phyloP scores from a whole-genome alignment of 345 rosid genomes.

The Salix viminalis region DNA sequence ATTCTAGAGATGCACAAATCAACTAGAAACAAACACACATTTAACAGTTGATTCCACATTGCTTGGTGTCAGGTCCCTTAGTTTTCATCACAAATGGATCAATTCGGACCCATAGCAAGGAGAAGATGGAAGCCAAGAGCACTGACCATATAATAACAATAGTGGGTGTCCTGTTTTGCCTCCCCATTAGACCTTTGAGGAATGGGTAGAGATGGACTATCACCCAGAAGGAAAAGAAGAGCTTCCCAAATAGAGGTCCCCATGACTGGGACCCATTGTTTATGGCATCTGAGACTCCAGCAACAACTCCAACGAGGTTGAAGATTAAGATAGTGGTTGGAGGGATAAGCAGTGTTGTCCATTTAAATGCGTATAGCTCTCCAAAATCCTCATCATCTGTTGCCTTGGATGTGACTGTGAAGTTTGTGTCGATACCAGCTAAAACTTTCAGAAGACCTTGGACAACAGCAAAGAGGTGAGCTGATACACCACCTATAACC shows the following conservation, averaged over 20 bases:
- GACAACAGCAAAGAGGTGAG: constrained; percentile 87
- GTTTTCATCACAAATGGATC: constrained; percentile 91
- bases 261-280: constrained; percentile 89
- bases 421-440: constrained; percentile 90
- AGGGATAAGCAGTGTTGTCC: constrained; percentile 90
- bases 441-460: constrained; percentile 83
- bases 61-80: constrained; percentile 79
- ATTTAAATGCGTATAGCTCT: constrained; percentile 81
- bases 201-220: constrained; percentile 94
- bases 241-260: constrained; percentile 95
- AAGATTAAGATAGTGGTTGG: constrained; percentile 91
- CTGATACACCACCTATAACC: constrained; percentile 96
- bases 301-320: constrained; percentile 91
- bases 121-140: constrained; percentile 88
- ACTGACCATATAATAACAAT: constrained; percentile 96
- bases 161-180: constrained; percentile 92
- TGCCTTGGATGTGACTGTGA: constrained; percentile 92
- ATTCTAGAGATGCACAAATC: constrained; percentile 19
- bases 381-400: constrained; percentile 84
- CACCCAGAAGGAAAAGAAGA: constrained; percentile 93
- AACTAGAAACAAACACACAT: constrained; percentile 3
- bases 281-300: constrained; percentile 88
- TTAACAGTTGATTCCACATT: constrained; percentile 90
- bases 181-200: constrained; percentile 97
- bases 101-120: constrained; percentile 89